phyloP scores from a whole-genome alignment of 2,329 filamentous ascomycete species.

The Arthroderma uncinatum region DNA sequence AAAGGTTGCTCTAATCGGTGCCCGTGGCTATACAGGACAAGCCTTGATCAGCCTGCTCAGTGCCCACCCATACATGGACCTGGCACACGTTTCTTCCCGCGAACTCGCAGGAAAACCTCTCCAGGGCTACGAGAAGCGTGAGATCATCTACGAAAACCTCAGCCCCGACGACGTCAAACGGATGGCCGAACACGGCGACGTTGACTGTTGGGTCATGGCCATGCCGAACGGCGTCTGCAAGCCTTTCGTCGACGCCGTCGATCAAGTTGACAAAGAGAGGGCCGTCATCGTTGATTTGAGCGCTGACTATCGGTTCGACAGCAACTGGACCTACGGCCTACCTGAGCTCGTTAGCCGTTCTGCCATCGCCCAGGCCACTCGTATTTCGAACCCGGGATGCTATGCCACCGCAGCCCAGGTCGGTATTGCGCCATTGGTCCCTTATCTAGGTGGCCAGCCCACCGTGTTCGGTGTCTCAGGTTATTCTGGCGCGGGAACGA shows the following conservation, averaged over 20 bases:
- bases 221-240: conserved; percentile 91
- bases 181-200: conserved; percentile 71
- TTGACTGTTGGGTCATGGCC: conserved; percentile 97
- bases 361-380: conserved; percentile 63
- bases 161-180: conserved; percentile 72
- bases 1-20: conserved; percentile 77
- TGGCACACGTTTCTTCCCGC: conserved; percentile 83
- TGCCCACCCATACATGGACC: conserved; percentile 76
- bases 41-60: conserved; percentile 81
- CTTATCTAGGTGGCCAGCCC: conserved; percentile 65
- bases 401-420: conserved; percentile 91
- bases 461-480: conserved; percentile 84
- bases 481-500: conserved; percentile 90
- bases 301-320: conserved; percentile 90
- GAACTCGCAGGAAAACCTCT: conserved; percentile 81
- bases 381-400: conserved; percentile 88
- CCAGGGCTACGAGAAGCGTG: conserved; percentile 78
- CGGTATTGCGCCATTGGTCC: conserved; percentile 70
- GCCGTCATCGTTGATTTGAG: conserved; percentile 86
- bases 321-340: conserved; percentile 76
- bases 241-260: conserved; percentile 81
- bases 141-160: conserved; percentile 87
- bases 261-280: conserved; percentile 54
- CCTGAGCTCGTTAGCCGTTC: conserved; percentile 72
- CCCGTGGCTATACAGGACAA: conserved; percentile 88